Conservation (phyloP, 2,329 filamentous ascomycete species). For the Diaporthe australafricana region DNA sequence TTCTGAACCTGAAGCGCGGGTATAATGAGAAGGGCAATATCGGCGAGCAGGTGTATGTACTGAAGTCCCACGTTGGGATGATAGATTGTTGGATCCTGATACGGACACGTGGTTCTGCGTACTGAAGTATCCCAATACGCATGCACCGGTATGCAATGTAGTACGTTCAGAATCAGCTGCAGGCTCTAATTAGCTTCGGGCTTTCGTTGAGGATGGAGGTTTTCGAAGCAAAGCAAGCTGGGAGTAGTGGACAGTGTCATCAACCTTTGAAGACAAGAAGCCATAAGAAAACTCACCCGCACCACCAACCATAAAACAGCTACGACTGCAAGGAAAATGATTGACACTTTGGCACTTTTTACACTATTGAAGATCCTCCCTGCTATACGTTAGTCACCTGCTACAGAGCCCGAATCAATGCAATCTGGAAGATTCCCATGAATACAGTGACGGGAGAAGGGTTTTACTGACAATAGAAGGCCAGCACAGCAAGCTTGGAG, state of each 20-base stretch:
- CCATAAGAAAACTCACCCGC: not conserved
- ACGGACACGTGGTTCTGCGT: not conserved
- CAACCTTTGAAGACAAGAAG: not conserved
- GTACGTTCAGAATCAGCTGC: conserved; percentile 3
- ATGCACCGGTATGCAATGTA: conserved; percentile 13
- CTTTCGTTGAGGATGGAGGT: not conserved
- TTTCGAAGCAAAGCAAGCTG: not conserved
- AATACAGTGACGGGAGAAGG: too few relatives aligned
- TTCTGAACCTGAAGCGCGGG: conserved; percentile 17
- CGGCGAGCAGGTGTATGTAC: not conserved
- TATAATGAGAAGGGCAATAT: conserved; percentile 14
- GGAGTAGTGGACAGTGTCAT: not conserved
- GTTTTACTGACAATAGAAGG: conserved; percentile 17
- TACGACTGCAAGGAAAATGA: not conserved
- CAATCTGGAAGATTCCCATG: too few relatives aligned
- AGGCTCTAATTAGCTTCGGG: not conserved
- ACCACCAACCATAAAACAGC: not conserved
- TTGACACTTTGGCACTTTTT: not conserved
- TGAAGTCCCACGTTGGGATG: conserved; percentile 5
- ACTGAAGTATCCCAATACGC: conserved; percentile 4
- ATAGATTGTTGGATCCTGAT: not conserved
- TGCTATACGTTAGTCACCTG: too few relatives aligned
- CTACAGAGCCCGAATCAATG: too few relatives aligned
- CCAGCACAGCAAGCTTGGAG: conserved; percentile 3
- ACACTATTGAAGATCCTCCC: conserved; percentile 19